Conservation (phyloP, 345 rosid species). For the Mercurialis annua region DNA sequence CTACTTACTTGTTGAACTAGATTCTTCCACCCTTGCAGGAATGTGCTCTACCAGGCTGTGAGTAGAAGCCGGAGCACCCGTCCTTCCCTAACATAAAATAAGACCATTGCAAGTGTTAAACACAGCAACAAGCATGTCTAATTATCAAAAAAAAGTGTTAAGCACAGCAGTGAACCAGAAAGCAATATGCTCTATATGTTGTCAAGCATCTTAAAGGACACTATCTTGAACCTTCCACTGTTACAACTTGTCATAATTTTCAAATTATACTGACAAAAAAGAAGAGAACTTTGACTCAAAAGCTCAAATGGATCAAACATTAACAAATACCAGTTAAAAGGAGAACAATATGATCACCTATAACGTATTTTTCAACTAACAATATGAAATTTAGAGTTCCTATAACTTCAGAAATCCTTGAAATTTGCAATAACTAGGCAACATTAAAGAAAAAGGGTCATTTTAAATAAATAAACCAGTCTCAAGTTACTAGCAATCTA, state of each 20-base stretch:
- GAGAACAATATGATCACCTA: not conserved
- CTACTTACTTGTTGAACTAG: constrained; percentile 19
- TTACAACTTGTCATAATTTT: not conserved
- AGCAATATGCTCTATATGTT: not conserved
- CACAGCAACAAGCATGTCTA: too few relatives aligned
- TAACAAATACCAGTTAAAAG: not conserved
- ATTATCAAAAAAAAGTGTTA: not conserved
- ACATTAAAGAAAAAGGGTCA: not conserved
- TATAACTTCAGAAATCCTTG: not conserved
- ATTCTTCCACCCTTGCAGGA: constrained; percentile 15
- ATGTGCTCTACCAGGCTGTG: not conserved
- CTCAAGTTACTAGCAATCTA: not conserved
- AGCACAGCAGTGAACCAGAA: constrained; percentile 1
- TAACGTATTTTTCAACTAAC: too few relatives aligned
- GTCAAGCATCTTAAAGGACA: not conserved
- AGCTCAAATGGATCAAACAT: not conserved
- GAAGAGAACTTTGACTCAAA: not conserved
- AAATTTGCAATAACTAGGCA: not conserved
- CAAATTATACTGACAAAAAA: not conserved
- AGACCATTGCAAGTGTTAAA: not conserved
- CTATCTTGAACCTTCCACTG: not conserved
- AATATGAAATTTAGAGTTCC: not conserved
- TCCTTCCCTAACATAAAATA: constrained; percentile 15
- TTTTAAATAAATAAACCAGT: not conserved
- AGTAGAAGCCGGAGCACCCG: constrained; percentile 12